Base-by-base conservation (phyloP, 2,329 filamentous ascomycete species). In the Microdochium paspali region DNA sequence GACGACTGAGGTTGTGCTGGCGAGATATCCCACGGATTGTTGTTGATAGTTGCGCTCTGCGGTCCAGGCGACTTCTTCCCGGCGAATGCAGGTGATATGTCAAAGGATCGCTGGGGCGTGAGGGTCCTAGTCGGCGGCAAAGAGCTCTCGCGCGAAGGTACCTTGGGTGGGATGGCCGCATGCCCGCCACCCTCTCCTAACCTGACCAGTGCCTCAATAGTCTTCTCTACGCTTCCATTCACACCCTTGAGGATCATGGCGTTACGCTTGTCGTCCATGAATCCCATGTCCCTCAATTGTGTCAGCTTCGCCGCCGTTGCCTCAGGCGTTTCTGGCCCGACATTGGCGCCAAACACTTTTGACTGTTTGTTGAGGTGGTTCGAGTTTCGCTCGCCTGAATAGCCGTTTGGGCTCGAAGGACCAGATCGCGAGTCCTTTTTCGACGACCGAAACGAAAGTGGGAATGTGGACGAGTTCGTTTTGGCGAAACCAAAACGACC, bases 261-360 rank as follows among this genome's bases (percentile, higher is more conserved):
- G 59, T 96, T 97, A 50, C 86, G 80, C 56, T 85, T 87, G 39
- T 85, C 82, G 61, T 98, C 90, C 3, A 71, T 72, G 58, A 98
- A 98, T 0, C 93, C 93, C 90, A 97, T 95, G 48, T 96, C 90
- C 47, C 82, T 79, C 49, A 98, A 69, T 46, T 80, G 82, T 3
- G 74, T 72, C 61, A 97, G 66, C 63, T 97, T 97, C 45, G 77
- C 74, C 40, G 94, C 88, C 47, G 83, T 75, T 49, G 82, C 81
- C 54, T 85, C 74, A 44, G 61, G 54, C 21, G 59, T 66, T 46
- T 74, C 72, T 43, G 70, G 66, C 32, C 74, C 77, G 24, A 93
- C 71, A 44, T 79, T 82, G 10, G 82, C 80, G 3, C 86, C 86
- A 61, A 91, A 88, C 9, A 79, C 66, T 51, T 76, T 76, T 9